These are phyloP conservation scores for Arthrobotrys sphaeroides DNA, from an alignment of 2,329 filamentous ascomycete species.

Conservation along the genomic window DNA sequence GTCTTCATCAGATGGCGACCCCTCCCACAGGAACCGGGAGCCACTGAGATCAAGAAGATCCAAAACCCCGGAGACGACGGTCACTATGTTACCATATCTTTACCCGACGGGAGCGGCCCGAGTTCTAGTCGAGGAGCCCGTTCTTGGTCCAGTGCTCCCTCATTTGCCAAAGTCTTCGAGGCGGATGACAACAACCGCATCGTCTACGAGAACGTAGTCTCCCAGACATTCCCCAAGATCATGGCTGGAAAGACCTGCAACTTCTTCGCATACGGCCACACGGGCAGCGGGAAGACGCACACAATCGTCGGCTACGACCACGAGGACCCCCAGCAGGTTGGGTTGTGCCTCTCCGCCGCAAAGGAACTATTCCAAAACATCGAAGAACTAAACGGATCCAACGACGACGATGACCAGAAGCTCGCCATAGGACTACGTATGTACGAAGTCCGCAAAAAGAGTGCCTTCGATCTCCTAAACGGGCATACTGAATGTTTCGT, in stretches of 20 bases:
- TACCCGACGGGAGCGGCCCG: not conserved
- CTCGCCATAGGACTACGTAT: constrained; percentile 62
- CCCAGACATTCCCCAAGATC: constrained; percentile 60
- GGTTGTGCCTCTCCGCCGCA: constrained; percentile 61
- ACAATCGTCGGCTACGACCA: constrained; percentile 64
- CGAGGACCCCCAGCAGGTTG: constrained; percentile 59
- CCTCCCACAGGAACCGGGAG: constrained; percentile 30
- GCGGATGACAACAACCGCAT: constrained; percentile 55
- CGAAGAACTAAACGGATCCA: constrained; percentile 56
- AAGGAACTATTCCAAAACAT: constrained; percentile 58
- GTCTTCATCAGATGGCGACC: constrained; percentile 47
- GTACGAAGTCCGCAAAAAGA: constrained; percentile 63
- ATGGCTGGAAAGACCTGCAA: constrained; percentile 61
- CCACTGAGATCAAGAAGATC: constrained; percentile 24
- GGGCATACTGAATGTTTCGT: constrained; percentile 61
- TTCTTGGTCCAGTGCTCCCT: constrained; percentile 56
- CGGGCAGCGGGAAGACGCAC: constrained; percentile 62
- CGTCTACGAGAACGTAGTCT: constrained; percentile 59
- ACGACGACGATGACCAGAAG: constrained; percentile 41
- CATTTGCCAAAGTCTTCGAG: constrained; percentile 58
- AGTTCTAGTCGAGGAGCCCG: constrained; percentile 33
- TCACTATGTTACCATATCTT: constrained; percentile 34
- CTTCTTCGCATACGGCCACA: constrained; percentile 64
- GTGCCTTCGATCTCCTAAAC: constrained; percentile 63
- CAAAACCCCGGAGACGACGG: not conserved